Percentiles rank a stretch among this genome's conserved stretches.
These are phyloP conservation scores for Cladosporium cucumerinum DNA, from an alignment of 2,329 filamentous ascomycete genomes.

Conservation along the genomic window DNA sequence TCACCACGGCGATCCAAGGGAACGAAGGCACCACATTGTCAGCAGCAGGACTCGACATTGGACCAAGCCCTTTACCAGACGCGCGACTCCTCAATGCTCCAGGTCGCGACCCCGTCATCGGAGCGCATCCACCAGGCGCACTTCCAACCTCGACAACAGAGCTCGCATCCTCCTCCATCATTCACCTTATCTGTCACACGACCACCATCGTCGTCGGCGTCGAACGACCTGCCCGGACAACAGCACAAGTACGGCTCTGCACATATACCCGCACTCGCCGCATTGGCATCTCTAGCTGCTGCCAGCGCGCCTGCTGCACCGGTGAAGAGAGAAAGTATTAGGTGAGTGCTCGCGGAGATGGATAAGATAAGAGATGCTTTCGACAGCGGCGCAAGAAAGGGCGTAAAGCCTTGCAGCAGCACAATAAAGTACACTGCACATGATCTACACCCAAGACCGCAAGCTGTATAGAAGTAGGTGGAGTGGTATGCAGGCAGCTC, in stretches of 20 bases:
- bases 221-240: constrained; percentile 53
- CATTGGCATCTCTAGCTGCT: constrained; percentile 50
- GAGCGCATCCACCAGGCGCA: constrained; percentile 11
- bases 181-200: constrained; percentile 13
- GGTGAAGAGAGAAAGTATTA: constrained; percentile 9
- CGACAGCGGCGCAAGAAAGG: neutral
- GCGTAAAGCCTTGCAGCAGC: too few species aligned
- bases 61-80: neutral
- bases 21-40: neutral
- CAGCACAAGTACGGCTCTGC: constrained; percentile 37
- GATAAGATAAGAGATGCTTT: neutral
- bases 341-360: constrained; percentile 2
- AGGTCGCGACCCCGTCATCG: constrained; percentile 12
- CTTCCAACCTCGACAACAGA: constrained; percentile 7
- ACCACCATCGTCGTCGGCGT: constrained; percentile 48
- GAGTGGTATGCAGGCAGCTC: neutral
- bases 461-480: neutral
- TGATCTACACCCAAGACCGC: neutral
- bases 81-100: constrained; percentile 6
- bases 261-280: constrained; percentile 51
- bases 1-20: constrained; percentile 55
- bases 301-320: constrained; percentile 13
- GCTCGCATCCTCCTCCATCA: constrained; percentile 12
- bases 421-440: neutral
- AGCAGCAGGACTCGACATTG: neutral